Conservation (phyloP, 345 rosid genomes). For the Populus pruinosa region DNA sequence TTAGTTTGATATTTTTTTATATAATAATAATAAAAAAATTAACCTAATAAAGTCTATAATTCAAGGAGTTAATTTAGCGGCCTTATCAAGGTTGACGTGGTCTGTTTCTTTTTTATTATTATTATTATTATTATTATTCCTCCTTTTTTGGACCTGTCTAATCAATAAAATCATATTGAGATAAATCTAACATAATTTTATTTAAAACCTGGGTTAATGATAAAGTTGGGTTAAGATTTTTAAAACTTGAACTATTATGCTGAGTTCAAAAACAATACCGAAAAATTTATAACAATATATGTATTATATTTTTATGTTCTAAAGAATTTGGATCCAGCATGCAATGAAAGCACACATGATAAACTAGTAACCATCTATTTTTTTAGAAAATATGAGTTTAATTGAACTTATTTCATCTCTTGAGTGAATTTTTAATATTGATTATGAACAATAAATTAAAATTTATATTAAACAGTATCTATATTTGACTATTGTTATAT, state of each 20-base stretch:
- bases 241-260: fast-evolving
- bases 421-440: neutral
- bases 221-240: fast-evolving
- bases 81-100: fast-evolving
- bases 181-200: no score
- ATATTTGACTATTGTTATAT: no score
- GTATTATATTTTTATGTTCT: neutral
- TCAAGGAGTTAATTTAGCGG: no score
- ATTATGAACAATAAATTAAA: neutral
- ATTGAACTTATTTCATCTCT: neutral
- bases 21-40: no score
- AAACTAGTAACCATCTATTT: neutral
- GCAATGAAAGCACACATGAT: neutral
- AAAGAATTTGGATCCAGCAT: neutral
- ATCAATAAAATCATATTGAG: fast-evolving
- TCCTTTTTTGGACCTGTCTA: fast-evolving
- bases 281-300: no score
- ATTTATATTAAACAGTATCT: neutral
- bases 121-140: no score
- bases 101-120: no score
- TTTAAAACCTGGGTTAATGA: no score
- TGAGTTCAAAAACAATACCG: no score
- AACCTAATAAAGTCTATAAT: fast-evolving
- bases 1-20: no score
- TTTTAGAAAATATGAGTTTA: neutral